Conservation (phyloP, 805 yeast species). For the Candida insectorum region DNA sequence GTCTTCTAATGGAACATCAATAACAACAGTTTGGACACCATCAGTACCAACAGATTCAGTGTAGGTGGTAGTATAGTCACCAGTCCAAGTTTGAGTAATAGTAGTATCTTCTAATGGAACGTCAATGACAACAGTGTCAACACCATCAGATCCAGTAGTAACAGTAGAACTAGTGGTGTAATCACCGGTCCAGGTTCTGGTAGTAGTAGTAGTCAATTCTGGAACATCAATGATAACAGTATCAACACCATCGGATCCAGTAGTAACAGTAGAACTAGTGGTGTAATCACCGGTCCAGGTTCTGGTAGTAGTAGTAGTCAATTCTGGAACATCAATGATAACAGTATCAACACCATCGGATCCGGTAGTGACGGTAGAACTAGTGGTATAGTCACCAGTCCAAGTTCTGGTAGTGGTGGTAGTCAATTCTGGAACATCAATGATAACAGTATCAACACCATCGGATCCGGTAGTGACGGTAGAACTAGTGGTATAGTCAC, state of each 20-base stretch:
- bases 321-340: too few species aligned
- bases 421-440: conserved; percentile 12
- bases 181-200: conserved; percentile 12
- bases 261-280: too few species aligned
- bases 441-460: conserved; percentile 10
- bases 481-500: conserved; percentile 9
- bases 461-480: conserved; percentile 8
- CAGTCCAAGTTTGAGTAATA: conserved; percentile 9
- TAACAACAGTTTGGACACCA: conserved; percentile 8
- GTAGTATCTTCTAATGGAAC: conserved; percentile 12
- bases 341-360: conserved; percentile 13
- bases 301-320: too few species aligned
- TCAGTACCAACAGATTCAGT: conserved; percentile 8
- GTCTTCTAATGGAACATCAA: too few species aligned
- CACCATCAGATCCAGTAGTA: conserved; percentile 15
- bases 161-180: conserved; percentile 14
- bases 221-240: conserved; percentile 23
- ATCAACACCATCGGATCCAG: conserved; percentile 10
- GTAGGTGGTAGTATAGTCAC: conserved; percentile 9
- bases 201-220: conserved; percentile 13
- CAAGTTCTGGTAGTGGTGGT: conserved; percentile 10
- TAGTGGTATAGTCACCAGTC: conserved; percentile 10
- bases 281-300: background rate
- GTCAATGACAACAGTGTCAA: conserved; percentile 15
- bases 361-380: conserved; percentile 9